Percentiles rank a stretch among this genome's conserved stretches.
phyloP scores from a whole-genome alignment of 192 early-diverging fungal species.

The Jimgerdemannia lactiflua region DNA sequence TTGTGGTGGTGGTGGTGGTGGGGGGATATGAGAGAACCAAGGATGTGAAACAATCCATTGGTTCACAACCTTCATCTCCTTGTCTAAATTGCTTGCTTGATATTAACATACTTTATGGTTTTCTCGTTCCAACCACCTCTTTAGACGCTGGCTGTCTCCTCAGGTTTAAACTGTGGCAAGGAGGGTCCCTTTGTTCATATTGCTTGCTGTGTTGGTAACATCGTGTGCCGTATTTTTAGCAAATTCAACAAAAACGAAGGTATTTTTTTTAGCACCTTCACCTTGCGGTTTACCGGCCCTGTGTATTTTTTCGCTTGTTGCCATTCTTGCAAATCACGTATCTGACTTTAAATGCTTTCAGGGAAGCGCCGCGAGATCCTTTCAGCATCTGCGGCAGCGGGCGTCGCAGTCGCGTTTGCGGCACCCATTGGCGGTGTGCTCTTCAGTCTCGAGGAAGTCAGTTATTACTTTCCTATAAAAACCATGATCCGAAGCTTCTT shows the following conservation, averaged over 20 bases:
- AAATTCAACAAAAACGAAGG: conserved; percentile 93
- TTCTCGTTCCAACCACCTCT: too few species aligned
- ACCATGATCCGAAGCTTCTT: conserved; percentile 96
- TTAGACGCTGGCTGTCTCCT: conserved; percentile 74
- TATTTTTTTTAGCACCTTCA: conserved; percentile 23
- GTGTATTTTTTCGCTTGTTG: neutral
- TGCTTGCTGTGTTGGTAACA: conserved; percentile 86
- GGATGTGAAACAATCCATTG: neutral
- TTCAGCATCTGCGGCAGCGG: conserved; percentile 89
- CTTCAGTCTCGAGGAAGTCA: conserved; percentile 91
- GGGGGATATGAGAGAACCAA: conserved; percentile 1
- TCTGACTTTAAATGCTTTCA: conserved; percentile 21
- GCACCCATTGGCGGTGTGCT: conserved; percentile 96
- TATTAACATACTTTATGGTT: too few species aligned
- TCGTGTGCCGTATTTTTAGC: conserved; percentile 80
- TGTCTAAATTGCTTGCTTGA: too few species aligned
- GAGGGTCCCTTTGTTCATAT: conserved; percentile 96
- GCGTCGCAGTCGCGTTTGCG: conserved; percentile 94
- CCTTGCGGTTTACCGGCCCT: neutral
- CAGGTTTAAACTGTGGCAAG: conserved; percentile 85
- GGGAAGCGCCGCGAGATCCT: conserved; percentile 91
- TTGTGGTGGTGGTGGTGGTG: neutral
- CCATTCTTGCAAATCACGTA: neutral
- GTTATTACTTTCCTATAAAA: conserved; percentile 90
- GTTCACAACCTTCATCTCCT: too few species aligned